Conservation (phyloP, 257 asterid species). For the Thymus quinquecostatus region DNA sequence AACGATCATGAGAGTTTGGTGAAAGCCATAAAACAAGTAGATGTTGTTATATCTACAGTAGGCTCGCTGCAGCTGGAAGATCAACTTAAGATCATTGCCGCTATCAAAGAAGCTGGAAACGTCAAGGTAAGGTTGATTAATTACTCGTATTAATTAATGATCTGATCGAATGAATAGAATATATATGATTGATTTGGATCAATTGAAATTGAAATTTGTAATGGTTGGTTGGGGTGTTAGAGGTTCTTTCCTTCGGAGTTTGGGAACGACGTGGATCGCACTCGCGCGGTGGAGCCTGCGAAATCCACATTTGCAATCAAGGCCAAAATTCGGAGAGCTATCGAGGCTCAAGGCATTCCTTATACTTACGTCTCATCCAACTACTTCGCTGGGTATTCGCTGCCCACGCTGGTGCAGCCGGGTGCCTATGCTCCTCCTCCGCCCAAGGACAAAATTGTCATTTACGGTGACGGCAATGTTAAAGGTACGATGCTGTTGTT, state of each 20-base stretch:
- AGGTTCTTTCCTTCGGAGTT: constrained; percentile 85
- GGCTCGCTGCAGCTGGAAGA: constrained; percentile 43
- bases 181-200: too few relatives aligned
- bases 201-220: too few relatives aligned
- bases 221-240: constrained; percentile 35
- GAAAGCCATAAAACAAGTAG: constrained; percentile 63
- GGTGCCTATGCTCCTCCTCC: constrained; percentile 68
- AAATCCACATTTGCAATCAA: constrained; percentile 47
- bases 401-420: constrained; percentile 50
- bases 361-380: constrained; percentile 52
- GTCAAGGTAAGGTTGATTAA: too few relatives aligned
- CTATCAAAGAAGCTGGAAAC: constrained; percentile 71
- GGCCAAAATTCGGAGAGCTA: constrained; percentile 50
- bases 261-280: constrained; percentile 65
- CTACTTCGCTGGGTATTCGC: constrained; percentile 64
- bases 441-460: constrained; percentile 55
- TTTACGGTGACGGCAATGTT: constrained; percentile 72
- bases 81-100: constrained; percentile 56
- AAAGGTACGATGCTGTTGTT: constrained; percentile 43
- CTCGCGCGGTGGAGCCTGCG: constrained; percentile 63
- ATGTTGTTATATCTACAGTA: constrained; percentile 59
- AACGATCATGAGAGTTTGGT: constrained; percentile 60
- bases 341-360: constrained; percentile 64
- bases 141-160: too few relatives aligned
- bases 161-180: too few relatives aligned